These are phyloP conservation scores for Leccinum rimulosum DNA, from an alignment of 768 basidiomycete species.

Conservation along the genomic window DNA sequence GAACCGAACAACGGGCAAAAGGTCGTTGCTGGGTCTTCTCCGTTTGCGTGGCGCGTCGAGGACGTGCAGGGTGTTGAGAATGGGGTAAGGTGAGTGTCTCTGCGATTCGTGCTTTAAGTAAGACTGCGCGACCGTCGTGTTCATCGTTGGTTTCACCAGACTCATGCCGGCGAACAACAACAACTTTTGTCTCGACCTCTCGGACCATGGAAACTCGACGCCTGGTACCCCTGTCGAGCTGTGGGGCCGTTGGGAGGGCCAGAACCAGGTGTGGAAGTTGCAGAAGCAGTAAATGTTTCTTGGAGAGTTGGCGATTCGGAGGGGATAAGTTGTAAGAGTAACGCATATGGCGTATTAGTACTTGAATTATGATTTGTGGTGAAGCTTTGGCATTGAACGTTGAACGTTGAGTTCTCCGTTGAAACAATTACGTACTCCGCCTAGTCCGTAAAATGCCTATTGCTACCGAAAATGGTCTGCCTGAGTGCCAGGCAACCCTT, in stretches of 20 bases:
- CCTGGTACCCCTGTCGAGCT: conserved; percentile 46
- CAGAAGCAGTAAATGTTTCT: conserved; percentile 2
- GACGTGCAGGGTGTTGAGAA: conserved; percentile 38
- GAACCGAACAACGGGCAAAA: conserved; percentile 35
- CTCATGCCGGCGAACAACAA: conserved; percentile 44
- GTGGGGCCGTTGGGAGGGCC: conserved; percentile 48
- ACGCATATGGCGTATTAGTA: not conserved
- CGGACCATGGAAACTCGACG: conserved; percentile 40
- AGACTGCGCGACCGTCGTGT: not conserved
- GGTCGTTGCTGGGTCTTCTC: conserved; percentile 36
- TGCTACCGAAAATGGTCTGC: no score
- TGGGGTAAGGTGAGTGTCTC: conserved; percentile 41
- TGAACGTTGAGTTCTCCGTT: no score
- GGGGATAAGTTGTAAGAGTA: not conserved
- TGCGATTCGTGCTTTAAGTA: not conserved
- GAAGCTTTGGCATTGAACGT: no score
- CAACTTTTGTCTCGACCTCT: conserved; percentile 46
- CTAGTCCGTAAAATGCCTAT: no score
- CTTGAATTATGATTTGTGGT: not conserved
- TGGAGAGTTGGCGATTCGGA: not conserved
- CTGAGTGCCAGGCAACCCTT: no score
- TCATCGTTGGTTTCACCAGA: conserved; percentile 25
- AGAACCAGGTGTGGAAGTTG: conserved; percentile 52
- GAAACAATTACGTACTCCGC: no score
- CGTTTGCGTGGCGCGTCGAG: conserved; percentile 51